Conservation (phyloP, 1,139 yeast genomes). For the Pneumocystis wakefieldiae region DNA sequence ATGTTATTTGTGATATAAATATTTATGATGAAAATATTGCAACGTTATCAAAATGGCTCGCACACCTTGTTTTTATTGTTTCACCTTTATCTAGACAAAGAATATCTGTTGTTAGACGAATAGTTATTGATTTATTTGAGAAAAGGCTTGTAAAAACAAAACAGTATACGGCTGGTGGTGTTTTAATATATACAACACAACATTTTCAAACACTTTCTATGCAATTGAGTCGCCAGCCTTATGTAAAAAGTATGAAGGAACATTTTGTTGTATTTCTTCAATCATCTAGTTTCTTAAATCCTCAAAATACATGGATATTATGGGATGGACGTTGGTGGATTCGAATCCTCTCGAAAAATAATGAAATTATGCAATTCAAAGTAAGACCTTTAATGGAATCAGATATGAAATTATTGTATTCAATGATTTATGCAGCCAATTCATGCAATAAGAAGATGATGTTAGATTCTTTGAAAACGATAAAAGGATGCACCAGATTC, state of each 20-base stretch:
- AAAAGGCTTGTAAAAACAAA: neutral
- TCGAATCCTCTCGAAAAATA: neutral
- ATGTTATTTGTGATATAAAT: neutral
- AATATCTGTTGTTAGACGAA: neutral
- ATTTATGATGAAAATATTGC: neutral
- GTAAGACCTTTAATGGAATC: neutral
- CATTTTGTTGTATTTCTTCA: neutral
- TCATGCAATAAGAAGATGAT: neutral
- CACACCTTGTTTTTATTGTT: neutral
- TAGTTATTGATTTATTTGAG: neutral
- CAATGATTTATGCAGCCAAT: neutral
- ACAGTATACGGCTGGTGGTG: neutral
- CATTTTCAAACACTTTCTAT: neutral
- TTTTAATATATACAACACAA: neutral
- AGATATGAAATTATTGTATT: neutral
- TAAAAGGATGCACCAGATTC: neutral
- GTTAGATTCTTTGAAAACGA: neutral
- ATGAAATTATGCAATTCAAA: neutral
- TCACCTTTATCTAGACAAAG: neutral
- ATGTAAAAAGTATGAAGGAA: neutral
- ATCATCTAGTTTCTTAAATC: neutral
- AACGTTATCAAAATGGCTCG: neutral
- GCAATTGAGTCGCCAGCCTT: neutral
- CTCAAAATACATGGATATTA: neutral
- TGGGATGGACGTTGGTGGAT: constrained; percentile 1